Percentiles rank a stretch among this genome's conserved stretches.
These are phyloP conservation scores for Orychophragmus violaceus DNA, from an alignment of 345 rosid genomes.

Conservation along the genomic window DNA sequence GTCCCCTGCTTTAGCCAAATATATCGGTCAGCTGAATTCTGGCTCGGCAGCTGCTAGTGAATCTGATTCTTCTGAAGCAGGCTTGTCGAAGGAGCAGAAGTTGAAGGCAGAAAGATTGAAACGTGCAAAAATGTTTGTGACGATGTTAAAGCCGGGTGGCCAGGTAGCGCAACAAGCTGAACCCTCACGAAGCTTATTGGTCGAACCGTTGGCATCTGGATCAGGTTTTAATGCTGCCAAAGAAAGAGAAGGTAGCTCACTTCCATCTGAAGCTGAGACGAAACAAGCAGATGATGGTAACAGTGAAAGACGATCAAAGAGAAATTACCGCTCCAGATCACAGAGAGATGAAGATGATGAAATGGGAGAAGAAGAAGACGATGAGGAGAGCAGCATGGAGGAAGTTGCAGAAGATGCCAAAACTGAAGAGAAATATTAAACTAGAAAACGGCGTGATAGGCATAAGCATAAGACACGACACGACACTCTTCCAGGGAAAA, in stretches of 20 bases:
- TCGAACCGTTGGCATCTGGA: slow-evolving; percentile 46
- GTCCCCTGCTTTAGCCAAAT: slow-evolving; percentile 26
- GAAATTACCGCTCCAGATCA: slow-evolving; percentile 63
- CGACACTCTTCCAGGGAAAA: slow-evolving; percentile 34
- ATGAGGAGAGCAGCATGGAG: slow-evolving; percentile 37
- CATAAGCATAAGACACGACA: slow-evolving; percentile 44
- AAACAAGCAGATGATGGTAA: slow-evolving; percentile 41
- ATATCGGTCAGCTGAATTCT: slow-evolving; percentile 30
- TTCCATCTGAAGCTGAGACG: slow-evolving; percentile 35
- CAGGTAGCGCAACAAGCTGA: slow-evolving; percentile 48
- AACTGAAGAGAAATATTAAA: slow-evolving; percentile 36
- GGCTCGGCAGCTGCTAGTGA: slow-evolving; percentile 49
- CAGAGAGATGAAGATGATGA: slow-evolving; percentile 33
- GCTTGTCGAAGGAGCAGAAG: slow-evolving; percentile 65
- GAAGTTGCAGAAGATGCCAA: slow-evolving; percentile 32
- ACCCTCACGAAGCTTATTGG: slow-evolving; percentile 38
- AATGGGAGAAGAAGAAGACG: slow-evolving; percentile 37
- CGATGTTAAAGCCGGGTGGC: slow-evolving; percentile 60
- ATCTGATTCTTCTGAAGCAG: slow-evolving; percentile 65
- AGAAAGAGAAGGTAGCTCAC: slow-evolving; percentile 52
- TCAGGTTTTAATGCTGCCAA: slow-evolving; percentile 33
- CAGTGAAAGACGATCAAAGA: slow-evolving; percentile 56
- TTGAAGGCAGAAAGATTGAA: slow-evolving; percentile 86
- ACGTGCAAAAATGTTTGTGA: slow-evolving; percentile 88
- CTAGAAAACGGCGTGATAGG: slow-evolving; percentile 43